Evolutionary conservation across 2,329 filamentous ascomycete genomes (phyloP).

Genomic region (Apiospora rasikravindrae): DNA sequence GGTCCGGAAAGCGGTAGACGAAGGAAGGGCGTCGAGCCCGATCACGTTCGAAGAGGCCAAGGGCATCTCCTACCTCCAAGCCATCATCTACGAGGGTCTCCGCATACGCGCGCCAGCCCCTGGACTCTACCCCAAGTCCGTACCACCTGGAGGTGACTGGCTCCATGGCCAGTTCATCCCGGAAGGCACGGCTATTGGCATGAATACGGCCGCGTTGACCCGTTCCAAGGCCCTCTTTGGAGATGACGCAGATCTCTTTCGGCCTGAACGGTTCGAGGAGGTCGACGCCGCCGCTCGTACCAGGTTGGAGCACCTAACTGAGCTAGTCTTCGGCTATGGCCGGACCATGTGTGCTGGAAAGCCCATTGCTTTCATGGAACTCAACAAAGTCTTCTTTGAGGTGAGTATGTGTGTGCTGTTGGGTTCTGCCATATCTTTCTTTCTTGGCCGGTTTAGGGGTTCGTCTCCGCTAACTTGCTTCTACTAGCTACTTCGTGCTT

Average conservation of each 20-base stretch:
- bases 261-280: conserved; percentile 49
- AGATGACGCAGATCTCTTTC: conserved; percentile 42
- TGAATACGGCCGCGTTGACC: conserved; percentile 40
- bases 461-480: not conserved
- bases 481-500: conserved; percentile 25
- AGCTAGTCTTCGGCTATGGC: conserved; percentile 44
- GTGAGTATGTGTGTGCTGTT: conserved; percentile 31
- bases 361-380: conserved; percentile 45
- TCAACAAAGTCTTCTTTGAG: conserved; percentile 47
- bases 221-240: conserved; percentile 37
- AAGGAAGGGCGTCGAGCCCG: conserved; percentile 38
- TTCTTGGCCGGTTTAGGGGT: not conserved
- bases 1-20: conserved; percentile 42
- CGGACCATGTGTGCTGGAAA: conserved; percentile 45
- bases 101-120: conserved; percentile 42
- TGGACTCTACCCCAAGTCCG: conserved; percentile 34
- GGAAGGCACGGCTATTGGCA: conserved; percentile 40
- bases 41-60: conserved; percentile 39
- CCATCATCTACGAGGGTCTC: conserved; percentile 45
- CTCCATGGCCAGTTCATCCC: conserved; percentile 41
- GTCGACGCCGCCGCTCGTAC: conserved; percentile 33
- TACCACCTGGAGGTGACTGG: conserved; percentile 36
- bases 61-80: conserved; percentile 42
- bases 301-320: conserved; percentile 39
- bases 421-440: not conserved